phyloP scores from a whole-genome alignment of 768 basidiomycete genomes.

The Tulasnella sp. region DNA sequence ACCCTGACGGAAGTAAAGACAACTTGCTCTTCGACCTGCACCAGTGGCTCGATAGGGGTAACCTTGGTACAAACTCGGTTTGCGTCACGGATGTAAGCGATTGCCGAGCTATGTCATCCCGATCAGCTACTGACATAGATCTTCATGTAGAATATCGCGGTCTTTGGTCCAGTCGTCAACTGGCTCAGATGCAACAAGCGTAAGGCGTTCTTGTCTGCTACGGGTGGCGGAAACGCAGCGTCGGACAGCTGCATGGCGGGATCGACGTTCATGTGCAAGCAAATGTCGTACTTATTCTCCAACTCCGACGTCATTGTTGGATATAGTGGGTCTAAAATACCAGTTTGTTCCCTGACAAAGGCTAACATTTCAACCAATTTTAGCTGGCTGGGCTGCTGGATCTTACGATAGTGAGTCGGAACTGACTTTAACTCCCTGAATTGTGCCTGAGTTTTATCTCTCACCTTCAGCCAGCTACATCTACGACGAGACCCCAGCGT shows the following conservation, averaged over 20 bases:
- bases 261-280: conserved; percentile 24
- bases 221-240: conserved; percentile 25
- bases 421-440: background rate
- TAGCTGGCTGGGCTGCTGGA: conserved; percentile 32
- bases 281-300: conserved; percentile 8
- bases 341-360: background rate
- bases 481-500: conserved; percentile 27
- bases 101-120: background rate
- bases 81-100: conserved; percentile 46
- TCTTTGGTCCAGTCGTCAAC: conserved; percentile 22
- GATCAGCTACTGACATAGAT: background rate
- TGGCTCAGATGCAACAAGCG: conserved; percentile 27
- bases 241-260: conserved; percentile 8
- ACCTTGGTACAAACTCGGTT: conserved; percentile 50
- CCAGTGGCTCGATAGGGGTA: conserved; percentile 52
- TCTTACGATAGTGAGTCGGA: conserved; percentile 16
- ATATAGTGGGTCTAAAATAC: background rate
- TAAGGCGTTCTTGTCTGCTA: conserved; percentile 28
- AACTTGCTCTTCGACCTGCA: conserved; percentile 49
- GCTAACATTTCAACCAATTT: background rate
- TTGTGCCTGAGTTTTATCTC: background rate
- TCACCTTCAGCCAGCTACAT: background rate
- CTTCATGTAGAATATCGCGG: background rate
- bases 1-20: conserved; percentile 47
- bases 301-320: conserved; percentile 32